A percentile compares a stretch with the other conserved stretches of the same genome.
Evolutionary conservation across 306 rosid genomes (phyloP).

Genomic region (Malus domestica): ASM211411v1 NC_041791.1:12651501-12652000

Average conservation of each 20-base stretch:
- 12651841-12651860: conserved; percentile 1
- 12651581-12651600: too few relatives aligned
- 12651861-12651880: conserved; percentile 2
- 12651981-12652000: neutral
- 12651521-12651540: too few relatives aligned
- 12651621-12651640: too few relatives aligned
- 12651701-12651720: too few relatives aligned
- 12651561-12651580: too few relatives aligned
- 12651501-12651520: too few relatives aligned
- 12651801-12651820: conserved; percentile 10
- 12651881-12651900: neutral
- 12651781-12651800: conserved; percentile 9
- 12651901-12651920: neutral
- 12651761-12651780: neutral
- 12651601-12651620: too few relatives aligned
- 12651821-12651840: neutral
- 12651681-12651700: too few relatives aligned
- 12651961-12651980: neutral
- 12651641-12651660: too few relatives aligned
- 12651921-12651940: neutral
- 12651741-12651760: neutral
- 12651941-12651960: neutral
- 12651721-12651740: neutral
- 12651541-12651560: too few relatives aligned
- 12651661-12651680: too few relatives aligned